Conservation (phyloP, 768 basidiomycete species). For the Mycena rebaudengoi region DNA sequence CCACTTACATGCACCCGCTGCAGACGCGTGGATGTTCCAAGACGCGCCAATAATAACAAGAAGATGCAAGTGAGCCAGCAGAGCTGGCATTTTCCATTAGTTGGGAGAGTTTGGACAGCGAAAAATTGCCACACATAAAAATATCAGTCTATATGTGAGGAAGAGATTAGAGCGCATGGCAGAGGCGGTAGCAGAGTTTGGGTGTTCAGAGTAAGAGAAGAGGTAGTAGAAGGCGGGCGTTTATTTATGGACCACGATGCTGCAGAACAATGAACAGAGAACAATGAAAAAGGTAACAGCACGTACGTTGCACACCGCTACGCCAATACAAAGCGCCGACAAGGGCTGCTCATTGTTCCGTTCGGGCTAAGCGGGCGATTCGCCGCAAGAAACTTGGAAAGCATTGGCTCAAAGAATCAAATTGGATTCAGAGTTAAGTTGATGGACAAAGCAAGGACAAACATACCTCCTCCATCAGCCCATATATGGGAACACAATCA, state of each 20-base stretch:
- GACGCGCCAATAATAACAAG: conserved; percentile 20
- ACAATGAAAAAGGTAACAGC: no score
- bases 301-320: no score
- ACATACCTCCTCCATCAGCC: no score
- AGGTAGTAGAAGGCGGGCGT: background rate
- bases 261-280: conserved; percentile 13
- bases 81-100: conserved; percentile 4
- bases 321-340: no score
- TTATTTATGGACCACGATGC: background rate
- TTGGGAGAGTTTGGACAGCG: background rate
- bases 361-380: no score
- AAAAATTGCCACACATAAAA: conserved; percentile 11
- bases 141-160: conserved; percentile 10
- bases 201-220: background rate
- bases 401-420: background rate
- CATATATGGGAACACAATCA: background rate
- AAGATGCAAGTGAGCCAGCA: conserved; percentile 15
- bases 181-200: no score
- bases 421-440: background rate
- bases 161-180: conserved; percentile 20
- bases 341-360: no score
- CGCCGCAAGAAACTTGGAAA: no score
- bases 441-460: no score
- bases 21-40: conserved; percentile 18
- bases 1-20: conserved; percentile 6